Evolutionary conservation across 192 early-diverging fungal genomes (phyloP).

Genomic region (Backusella australiensis): DNA sequence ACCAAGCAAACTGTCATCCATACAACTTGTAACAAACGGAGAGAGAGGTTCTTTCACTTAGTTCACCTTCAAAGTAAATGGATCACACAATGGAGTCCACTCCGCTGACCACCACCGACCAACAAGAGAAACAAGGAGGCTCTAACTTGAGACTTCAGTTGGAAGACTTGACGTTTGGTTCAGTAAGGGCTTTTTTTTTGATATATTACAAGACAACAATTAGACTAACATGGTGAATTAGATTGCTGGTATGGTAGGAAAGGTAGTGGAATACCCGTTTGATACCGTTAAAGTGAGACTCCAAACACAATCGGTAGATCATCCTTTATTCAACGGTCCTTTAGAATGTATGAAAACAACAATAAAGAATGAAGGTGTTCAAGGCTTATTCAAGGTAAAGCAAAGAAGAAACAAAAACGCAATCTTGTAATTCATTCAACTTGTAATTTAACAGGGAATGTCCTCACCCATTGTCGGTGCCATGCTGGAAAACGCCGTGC

Average conservation of each 20-base stretch:
- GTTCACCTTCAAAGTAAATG: neutral
- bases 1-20: neutral
- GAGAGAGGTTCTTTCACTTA: neutral
- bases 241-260: slow-evolving; percentile 88
- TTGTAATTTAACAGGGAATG: slow-evolving; percentile 61
- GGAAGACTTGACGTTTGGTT: slow-evolving; percentile 27
- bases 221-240: slow-evolving; percentile 19
- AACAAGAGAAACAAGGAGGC: neutral
- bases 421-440: neutral
- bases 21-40: neutral
- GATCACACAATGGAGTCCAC: neutral
- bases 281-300: slow-evolving; percentile 95
- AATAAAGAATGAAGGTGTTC: slow-evolving; percentile 72
- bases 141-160: slow-evolving; percentile 24
- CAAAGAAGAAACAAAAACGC: neutral
- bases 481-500: slow-evolving; percentile 90
- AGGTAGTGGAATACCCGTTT: slow-evolving; percentile 95
- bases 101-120: neutral
- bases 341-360: slow-evolving; percentile 80
- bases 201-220: neutral
- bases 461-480: slow-evolving; percentile 89
- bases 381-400: slow-evolving; percentile 85
- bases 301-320: slow-evolving; percentile 73
- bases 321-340: slow-evolving; percentile 70
- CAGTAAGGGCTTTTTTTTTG: neutral